phyloP scores from a whole-genome alignment of 208 protist genomes.

The Kentomonas sorsogonicus region DNA sequence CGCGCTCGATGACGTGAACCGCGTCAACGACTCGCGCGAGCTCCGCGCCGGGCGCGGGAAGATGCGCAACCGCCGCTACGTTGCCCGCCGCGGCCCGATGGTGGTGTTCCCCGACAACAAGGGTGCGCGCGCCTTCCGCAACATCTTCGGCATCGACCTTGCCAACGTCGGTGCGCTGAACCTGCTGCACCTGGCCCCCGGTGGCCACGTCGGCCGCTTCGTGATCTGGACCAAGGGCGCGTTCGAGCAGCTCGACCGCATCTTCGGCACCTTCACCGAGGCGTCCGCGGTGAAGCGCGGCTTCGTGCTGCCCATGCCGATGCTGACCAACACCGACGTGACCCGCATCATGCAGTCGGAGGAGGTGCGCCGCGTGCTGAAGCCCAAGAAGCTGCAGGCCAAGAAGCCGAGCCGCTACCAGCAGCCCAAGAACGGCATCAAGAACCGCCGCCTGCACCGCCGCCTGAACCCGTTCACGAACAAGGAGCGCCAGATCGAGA shows the following conservation, averaged over 20 bases:
- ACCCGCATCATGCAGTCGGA: slow-evolving; percentile 63
- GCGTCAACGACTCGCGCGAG: slow-evolving; percentile 80
- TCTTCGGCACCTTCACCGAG: slow-evolving; percentile 93
- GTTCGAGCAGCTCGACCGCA: slow-evolving; percentile 95
- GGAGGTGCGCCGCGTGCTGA: slow-evolving; percentile 53
- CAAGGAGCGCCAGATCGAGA: slow-evolving; percentile 45
- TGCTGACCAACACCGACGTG: slow-evolving; percentile 58
- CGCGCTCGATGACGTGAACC: slow-evolving; percentile 94
- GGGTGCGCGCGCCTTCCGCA: slow-evolving; percentile 92
- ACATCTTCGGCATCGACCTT: slow-evolving; percentile 97
- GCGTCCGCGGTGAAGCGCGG: slow-evolving; percentile 86
- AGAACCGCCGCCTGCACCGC: slow-evolving; percentile 74
- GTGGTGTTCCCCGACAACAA: slow-evolving; percentile 93
- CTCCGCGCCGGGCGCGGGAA: slow-evolving; percentile 96
- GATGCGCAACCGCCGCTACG: slow-evolving; percentile 96
- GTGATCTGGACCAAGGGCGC: slow-evolving; percentile 98
- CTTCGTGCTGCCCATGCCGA: slow-evolving; percentile 55
- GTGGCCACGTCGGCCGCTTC: slow-evolving; percentile 98
- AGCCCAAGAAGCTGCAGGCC: slow-evolving; percentile 50
- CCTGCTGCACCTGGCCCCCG: slow-evolving; percentile 98
- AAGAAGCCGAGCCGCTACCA: slow-evolving; percentile 47
- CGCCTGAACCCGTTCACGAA: slow-evolving; percentile 75
- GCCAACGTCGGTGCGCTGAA: slow-evolving; percentile 93
- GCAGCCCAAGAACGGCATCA: slow-evolving; percentile 59
- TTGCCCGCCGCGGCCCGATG: slow-evolving; percentile 93